These are phyloP conservation scores for Plectosphaerella cucumerina DNA, from an alignment of 2,329 filamentous ascomycete species.

Conservation along the genomic window DNA sequence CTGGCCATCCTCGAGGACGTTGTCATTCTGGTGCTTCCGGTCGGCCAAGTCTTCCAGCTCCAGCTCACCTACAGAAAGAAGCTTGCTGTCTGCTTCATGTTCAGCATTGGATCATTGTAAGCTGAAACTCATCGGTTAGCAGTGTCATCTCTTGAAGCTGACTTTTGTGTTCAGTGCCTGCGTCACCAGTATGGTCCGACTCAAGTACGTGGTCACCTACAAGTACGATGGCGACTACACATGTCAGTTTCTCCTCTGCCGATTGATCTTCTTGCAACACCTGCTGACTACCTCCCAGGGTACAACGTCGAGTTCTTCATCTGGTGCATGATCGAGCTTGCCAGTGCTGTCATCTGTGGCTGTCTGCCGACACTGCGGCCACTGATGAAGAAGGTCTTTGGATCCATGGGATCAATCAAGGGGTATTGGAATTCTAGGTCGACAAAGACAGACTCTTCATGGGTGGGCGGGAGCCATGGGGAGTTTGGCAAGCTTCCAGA, in stretches of 20 bases:
- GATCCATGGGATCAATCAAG: slow-evolving; percentile 4
- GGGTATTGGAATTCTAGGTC: not conserved
- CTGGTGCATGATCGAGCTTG: slow-evolving; percentile 25
- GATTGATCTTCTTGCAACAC: not conserved
- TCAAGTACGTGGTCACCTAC: slow-evolving; percentile 9
- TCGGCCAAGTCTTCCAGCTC: slow-evolving; percentile 9
- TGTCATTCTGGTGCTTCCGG: slow-evolving; percentile 10
- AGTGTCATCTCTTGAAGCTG: not conserved
- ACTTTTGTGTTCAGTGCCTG: slow-evolving; percentile 8
- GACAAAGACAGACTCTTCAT: not conserved
- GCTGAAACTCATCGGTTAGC: not conserved
- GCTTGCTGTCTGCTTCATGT: slow-evolving; percentile 10
- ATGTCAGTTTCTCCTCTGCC: slow-evolving; percentile 5
- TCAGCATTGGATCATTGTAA: slow-evolving; percentile 14
- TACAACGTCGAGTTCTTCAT: slow-evolving; percentile 22
- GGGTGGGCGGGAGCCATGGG: not conserved
- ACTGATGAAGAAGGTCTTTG: slow-evolving; percentile 17
- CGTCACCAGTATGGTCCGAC: slow-evolving; percentile 11
- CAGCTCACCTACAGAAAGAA: slow-evolving; percentile 9
- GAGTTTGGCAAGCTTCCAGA: not conserved
- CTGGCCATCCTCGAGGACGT: slow-evolving; percentile 13
- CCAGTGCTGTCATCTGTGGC: slow-evolving; percentile 33
- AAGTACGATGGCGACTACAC: slow-evolving; percentile 4
- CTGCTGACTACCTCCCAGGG: slow-evolving; percentile 9
- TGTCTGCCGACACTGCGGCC: slow-evolving; percentile 37